A percentile compares a stretch with the other conserved stretches of the same genome.
Conservation (phyloP, 192 early-diverging fungal species). For the Podila verticillata region DNA sequence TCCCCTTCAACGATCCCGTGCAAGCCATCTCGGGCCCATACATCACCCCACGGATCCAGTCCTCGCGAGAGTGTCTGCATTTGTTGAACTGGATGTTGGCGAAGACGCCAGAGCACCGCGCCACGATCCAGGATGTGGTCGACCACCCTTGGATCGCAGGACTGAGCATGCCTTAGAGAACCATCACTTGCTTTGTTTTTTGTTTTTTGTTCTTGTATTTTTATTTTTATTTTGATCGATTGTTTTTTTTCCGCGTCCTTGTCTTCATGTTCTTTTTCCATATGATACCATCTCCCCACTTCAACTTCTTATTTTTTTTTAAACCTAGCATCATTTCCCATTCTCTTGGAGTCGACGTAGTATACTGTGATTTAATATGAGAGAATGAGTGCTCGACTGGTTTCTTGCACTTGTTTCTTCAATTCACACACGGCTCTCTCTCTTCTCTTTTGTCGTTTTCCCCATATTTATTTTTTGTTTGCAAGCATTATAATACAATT, state of each 20-base stretch:
- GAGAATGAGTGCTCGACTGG: no score
- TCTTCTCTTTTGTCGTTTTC: no score
- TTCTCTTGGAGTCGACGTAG: background rate
- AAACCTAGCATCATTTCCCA: background rate
- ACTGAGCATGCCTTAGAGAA: conserved; percentile 18
- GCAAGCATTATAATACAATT: no score
- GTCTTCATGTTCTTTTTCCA: background rate
- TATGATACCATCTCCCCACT: conserved; percentile 1
- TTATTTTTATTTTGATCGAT: background rate
- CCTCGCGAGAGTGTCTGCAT: conserved; percentile 61
- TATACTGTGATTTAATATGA: no score
- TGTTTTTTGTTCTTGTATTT: conserved; percentile 4
- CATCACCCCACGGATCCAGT: conserved; percentile 42
- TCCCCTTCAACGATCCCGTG: conserved; percentile 64
- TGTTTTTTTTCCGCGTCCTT: background rate
- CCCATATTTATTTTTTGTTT: no score
- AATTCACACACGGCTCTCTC: no score
- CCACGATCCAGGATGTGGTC: conserved; percentile 62
- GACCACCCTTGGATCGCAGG: conserved; percentile 66
- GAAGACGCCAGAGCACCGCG: conserved; percentile 58
- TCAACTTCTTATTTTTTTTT: background rate
- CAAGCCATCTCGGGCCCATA: conserved; percentile 53
- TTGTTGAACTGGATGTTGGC: conserved; percentile 69
- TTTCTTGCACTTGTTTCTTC: no score
- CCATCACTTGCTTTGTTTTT: conserved; percentile 4